Evolutionary conservation across 2,329 filamentous ascomycete species (phyloP).

Genomic region (Emergomyces orientalis): DNA sequence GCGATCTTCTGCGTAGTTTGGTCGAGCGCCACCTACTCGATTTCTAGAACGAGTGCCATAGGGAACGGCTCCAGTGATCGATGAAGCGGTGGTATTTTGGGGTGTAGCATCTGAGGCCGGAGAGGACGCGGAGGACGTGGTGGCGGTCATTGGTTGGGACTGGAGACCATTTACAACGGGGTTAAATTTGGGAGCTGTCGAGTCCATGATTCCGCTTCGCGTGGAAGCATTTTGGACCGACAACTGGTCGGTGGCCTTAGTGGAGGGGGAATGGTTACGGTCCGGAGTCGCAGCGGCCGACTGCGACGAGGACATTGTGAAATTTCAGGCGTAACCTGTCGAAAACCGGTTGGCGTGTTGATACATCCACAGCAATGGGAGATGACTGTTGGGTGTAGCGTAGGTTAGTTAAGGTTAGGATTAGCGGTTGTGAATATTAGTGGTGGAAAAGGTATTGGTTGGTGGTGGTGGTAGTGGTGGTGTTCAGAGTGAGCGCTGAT

Average conservation of each 20-base stretch:
- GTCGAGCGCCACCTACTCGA: constrained; percentile 60
- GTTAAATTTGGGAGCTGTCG: constrained; percentile 15
- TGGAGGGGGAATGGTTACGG: constrained; percentile 18
- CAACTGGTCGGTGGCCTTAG: constrained; percentile 16
- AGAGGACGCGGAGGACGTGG: constrained; percentile 31
- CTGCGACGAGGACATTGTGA: constrained; percentile 25
- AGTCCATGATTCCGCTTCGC: constrained; percentile 8
- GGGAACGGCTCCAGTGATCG: constrained; percentile 50
- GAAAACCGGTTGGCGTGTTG: constrained; percentile 8
- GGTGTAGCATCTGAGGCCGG: constrained; percentile 10
- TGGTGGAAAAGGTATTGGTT: neutral
- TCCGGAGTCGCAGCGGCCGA: constrained; percentile 23
- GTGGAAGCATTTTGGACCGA: constrained; percentile 9
- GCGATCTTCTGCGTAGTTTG: constrained; percentile 91
- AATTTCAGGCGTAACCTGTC: constrained; percentile 19
- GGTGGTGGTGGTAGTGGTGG: neutral
- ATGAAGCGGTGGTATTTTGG: constrained; percentile 29
- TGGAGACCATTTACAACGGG: constrained; percentile 29
- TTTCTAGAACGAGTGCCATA: constrained; percentile 95
- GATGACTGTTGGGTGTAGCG: neutral
- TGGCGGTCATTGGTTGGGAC: constrained; percentile 37
- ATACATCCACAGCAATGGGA: constrained; percentile 16
- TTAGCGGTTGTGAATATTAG: constrained; percentile 13
- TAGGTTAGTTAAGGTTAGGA: constrained; percentile 12
- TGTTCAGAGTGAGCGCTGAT: too few relatives aligned